Conservation (phyloP, 2,329 filamentous ascomycete genomes). For the Neurospora sp. region DNA sequence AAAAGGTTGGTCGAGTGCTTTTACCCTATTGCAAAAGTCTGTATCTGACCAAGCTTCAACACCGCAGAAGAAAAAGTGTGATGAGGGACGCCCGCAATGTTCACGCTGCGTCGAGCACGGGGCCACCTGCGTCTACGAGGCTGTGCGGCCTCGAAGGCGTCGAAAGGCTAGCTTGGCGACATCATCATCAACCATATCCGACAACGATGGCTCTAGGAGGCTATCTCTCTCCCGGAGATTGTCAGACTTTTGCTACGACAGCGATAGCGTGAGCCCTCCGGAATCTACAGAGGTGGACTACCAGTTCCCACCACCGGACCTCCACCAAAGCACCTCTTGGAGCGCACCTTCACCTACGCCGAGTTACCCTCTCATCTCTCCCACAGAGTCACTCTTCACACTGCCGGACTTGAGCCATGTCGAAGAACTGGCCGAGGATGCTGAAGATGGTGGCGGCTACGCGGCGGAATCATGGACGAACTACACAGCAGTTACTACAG, state of each 20-base stretch:
- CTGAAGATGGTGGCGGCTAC: background rate
- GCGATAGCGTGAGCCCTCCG: constrained; percentile 1
- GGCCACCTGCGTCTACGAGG: constrained; percentile 40
- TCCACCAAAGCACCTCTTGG: background rate
- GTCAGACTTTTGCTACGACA: constrained; percentile 13
- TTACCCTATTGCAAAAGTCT: background rate
- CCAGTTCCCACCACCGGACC: background rate
- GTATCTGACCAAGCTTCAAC: background rate
- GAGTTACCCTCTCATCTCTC: background rate
- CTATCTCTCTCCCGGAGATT: constrained; percentile 1
- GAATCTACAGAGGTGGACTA: background rate
- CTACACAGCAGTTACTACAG: background rate
- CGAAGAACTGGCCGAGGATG: background rate
- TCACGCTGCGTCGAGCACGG: constrained; percentile 39
- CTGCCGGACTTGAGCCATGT: background rate
- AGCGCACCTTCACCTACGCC: background rate
- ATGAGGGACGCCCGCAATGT: constrained; percentile 41
- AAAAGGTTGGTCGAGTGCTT: constrained; percentile 34
- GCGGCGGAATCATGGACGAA: background rate
- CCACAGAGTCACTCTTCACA: background rate
- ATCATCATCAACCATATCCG: background rate
- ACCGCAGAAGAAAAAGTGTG: constrained; percentile 47
- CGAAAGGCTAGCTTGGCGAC: constrained; percentile 17
- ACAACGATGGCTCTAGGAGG: background rate
- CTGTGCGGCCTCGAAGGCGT: constrained; percentile 32